Evolutionary conservation across 169 alveolate species (phyloP).

Genomic region (Cryptosporidium bovis): DNA sequence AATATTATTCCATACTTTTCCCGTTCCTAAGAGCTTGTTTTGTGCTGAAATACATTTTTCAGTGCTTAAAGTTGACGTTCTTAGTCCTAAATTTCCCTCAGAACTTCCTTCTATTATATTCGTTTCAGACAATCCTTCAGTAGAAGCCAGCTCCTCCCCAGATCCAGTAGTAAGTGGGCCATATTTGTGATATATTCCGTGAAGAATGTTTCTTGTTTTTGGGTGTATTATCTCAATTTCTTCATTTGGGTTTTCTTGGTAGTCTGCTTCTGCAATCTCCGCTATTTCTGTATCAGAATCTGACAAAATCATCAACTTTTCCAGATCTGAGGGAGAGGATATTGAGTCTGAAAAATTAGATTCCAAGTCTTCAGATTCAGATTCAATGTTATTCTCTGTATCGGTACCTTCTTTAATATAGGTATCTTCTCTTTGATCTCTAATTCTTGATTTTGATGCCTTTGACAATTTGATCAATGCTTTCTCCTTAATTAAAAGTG

Average conservation of each 20-base stretch:
- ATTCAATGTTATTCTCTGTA: not conserved
- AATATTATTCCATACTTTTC: conserved; percentile 55
- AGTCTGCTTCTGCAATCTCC: conserved; percentile 38
- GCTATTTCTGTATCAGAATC: conserved; percentile 63
- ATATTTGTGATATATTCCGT: conserved; percentile 62
- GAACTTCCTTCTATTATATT: not conserved
- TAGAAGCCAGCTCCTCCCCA: conserved; percentile 3
- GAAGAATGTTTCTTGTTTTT: conserved; percentile 55
- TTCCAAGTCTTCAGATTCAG: conserved; percentile 26
- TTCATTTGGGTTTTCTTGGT: conserved; percentile 52
- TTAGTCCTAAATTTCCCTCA: conserved; percentile 4
- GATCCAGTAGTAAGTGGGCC: conserved; percentile 59
- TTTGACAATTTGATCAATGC: not conserved
- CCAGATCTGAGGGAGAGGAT: not conserved
- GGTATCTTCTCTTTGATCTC: not conserved
- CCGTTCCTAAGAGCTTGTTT: conserved; percentile 43
- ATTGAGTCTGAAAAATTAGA: too few relatives aligned
- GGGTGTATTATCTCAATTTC: conserved; percentile 63
- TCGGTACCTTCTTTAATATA: not conserved
- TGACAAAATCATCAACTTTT: conserved; percentile 9
- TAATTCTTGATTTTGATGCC: too few relatives aligned
- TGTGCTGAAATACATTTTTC: conserved; percentile 32
- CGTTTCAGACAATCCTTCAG: not conserved
- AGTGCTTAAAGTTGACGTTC: conserved; percentile 26
- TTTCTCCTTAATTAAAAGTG: conserved; percentile 22